Base-by-base conservation (phyloP, 345 rosid species). In the Populus davidiana region DNA sequence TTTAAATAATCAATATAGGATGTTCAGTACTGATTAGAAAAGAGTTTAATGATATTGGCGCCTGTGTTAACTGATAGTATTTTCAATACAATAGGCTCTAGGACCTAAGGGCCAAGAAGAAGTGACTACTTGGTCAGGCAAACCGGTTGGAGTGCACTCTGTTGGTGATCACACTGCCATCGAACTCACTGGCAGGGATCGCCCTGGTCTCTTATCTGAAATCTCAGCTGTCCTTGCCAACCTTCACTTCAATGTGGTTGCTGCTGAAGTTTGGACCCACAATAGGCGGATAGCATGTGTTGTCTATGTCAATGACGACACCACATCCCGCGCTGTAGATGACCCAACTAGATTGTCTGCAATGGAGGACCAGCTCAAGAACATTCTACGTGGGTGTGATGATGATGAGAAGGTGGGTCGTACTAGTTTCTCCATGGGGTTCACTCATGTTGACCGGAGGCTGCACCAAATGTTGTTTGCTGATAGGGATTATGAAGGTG, bases 391-490 rank as follows among this genome's bases (percentile, higher is more conserved):
- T 2, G 94, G 93, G 8, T 86, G 93, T 78, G 94, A 89, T 76
- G 89, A 89, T 29, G 92, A 90, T 65, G 94, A 90, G 62, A 86
- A 87, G 76, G 85, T 76, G 36, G 87, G 88, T 67, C 84, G 91
- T 11, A 90, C 97, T 25, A 89, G 88, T 76, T 90, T 93, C 88
- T 90, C 97, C 69, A 81, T 89, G 88, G 99, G 98, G 2, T 90
- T 94, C 82, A 95, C 98, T 11, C 99, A 93, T 67, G 85, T 87
- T 7, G 99, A 92, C 71, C 82, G 99, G 20, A 83, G 98, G 81
- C 91, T 95, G 69, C 98, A 93, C 82, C 99, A 95, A 85, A 95
- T 95, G 98, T 61, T 95, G 74, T 93, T 95, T 47, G 98, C 98
- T 43, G 99, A 93, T 80, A 90, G 91, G 85, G 99, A 95, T 73